Percentiles rank a stretch among this genome's conserved stretches.
Evolutionary conservation across 805 yeast genomes (phyloP).

Genomic region (Teunomyces lycoperdinae): DNA sequence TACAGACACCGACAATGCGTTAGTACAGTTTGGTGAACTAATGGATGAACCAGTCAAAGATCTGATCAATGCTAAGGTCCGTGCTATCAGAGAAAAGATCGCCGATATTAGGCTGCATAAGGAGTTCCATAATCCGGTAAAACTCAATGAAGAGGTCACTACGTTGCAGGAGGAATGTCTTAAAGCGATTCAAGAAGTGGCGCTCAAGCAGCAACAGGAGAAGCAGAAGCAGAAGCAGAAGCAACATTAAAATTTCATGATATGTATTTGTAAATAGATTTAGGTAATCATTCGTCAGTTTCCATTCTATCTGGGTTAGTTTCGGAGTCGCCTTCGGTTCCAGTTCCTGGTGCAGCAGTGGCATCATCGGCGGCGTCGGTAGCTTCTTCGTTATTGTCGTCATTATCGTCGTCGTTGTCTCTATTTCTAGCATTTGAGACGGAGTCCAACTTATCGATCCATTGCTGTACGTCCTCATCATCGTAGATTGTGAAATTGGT

Average conservation of each 20-base stretch:
- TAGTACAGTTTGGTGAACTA: slow-evolving; percentile 60
- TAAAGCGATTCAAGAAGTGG: slow-evolving; percentile 39
- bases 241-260: neutral
- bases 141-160: slow-evolving; percentile 34
- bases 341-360: slow-evolving; percentile 10
- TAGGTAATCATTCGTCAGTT: slow-evolving; percentile 28
- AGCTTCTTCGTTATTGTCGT: slow-evolving; percentile 17
- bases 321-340: slow-evolving; percentile 12
- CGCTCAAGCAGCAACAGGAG: slow-evolving; percentile 29
- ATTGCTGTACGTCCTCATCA: slow-evolving; percentile 80
- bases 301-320: slow-evolving; percentile 36
- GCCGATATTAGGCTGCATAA: slow-evolving; percentile 32
- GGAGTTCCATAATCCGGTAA: slow-evolving; percentile 29
- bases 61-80: slow-evolving; percentile 16
- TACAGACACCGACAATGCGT: slow-evolving; percentile 85
- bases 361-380: slow-evolving; percentile 16
- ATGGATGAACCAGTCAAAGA: slow-evolving; percentile 50
- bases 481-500: slow-evolving; percentile 74
- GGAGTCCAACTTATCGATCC: slow-evolving; percentile 75
- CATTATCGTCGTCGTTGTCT: slow-evolving; percentile 34
- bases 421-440: slow-evolving; percentile 56
- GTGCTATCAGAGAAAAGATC: slow-evolving; percentile 25
- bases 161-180: slow-evolving; percentile 37
- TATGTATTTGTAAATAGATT: slow-evolving; percentile 4
- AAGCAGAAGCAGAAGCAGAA: neutral